phyloP scores from a whole-genome alignment of 768 basidiomycete genomes.

The Boletus coccyginus region DNA sequence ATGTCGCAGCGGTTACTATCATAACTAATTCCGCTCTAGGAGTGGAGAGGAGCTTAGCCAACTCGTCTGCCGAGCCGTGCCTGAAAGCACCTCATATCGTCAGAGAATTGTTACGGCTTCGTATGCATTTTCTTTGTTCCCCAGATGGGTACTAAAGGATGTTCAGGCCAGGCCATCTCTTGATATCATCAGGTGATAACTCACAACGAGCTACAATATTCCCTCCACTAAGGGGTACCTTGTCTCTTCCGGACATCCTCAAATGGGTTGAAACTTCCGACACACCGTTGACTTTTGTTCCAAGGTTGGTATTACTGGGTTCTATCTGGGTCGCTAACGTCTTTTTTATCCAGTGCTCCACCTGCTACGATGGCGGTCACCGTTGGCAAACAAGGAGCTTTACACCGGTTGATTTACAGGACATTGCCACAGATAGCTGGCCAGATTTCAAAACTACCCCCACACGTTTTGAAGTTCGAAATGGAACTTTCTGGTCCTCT shows the following conservation, averaged over 20 bases:
- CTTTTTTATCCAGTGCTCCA: conserved; percentile 36
- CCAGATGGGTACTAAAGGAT: conserved; percentile 3
- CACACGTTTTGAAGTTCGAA: conserved; percentile 40
- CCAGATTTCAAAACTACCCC: conserved; percentile 6
- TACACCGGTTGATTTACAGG: conserved; percentile 51
- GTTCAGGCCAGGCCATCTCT: conserved; percentile 57
- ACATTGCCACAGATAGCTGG: conserved; percentile 24
- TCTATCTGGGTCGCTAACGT: neutral
- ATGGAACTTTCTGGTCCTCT: conserved; percentile 24
- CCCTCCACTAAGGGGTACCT: conserved; percentile 47
- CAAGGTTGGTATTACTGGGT: conserved; percentile 39
- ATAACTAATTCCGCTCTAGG: conserved; percentile 17
- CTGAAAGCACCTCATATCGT: neutral
- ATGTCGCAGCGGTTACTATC: neutral
- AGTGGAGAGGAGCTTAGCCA: conserved; percentile 12
- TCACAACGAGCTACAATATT: conserved; percentile 38
- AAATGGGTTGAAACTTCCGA: conserved; percentile 41
- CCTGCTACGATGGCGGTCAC: conserved; percentile 30
- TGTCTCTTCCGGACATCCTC: conserved; percentile 40
- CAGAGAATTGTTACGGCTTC: conserved; percentile 37
- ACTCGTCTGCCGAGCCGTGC: conserved; percentile 6
- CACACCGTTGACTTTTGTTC: conserved; percentile 43
- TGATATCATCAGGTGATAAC: conserved; percentile 41
- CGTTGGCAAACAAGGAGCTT: conserved; percentile 30
- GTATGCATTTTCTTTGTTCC: conserved; percentile 24